These are phyloP conservation scores for Hymenoscyphus scutula DNA, from an alignment of 2,329 filamentous ascomycete species.

Conservation along the genomic window DNA sequence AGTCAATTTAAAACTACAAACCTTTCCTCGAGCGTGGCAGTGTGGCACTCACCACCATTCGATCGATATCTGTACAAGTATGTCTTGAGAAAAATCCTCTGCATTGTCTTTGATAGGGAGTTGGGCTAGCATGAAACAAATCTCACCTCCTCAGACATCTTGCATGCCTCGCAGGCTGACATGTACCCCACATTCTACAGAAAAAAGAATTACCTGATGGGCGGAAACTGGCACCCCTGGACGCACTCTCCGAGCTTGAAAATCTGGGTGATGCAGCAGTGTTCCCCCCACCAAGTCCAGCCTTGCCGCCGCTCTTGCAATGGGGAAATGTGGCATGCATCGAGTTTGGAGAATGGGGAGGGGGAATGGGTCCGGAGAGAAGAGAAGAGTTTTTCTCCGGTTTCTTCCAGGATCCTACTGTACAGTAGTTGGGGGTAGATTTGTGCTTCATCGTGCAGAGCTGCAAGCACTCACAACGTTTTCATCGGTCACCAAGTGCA, in stretches of 20 bases:
- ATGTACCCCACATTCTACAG: slow-evolving; percentile 25
- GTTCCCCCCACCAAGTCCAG: background rate
- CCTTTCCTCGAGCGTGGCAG: no score
- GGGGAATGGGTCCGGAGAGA: background rate
- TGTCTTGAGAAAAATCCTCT: no score
- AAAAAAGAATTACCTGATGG: slow-evolving; percentile 21
- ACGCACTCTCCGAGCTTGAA: background rate
- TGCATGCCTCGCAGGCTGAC: background rate
- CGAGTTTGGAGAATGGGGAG: background rate
- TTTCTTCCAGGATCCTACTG: background rate
- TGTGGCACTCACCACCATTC: no score
- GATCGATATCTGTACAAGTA: no score
- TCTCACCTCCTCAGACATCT: background rate
- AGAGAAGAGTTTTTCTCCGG: slow-evolving; percentile 5
- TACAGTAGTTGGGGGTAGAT: no score
- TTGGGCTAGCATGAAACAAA: slow-evolving; percentile 15
- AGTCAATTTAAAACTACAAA: no score
- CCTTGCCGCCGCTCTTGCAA: background rate
- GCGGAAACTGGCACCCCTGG: background rate
- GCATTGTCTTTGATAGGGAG: background rate
- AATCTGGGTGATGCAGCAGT: background rate
- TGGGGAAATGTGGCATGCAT: slow-evolving; percentile 1
- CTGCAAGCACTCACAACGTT: slow-evolving; percentile 5
- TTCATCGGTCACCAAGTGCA: background rate
- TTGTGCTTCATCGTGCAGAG: background rate